Evolutionary conservation across 805 yeast species (phyloP), one percentile per base, ranked within the genome.

Genomic region (Debaryomyces hansenii): DNA sequence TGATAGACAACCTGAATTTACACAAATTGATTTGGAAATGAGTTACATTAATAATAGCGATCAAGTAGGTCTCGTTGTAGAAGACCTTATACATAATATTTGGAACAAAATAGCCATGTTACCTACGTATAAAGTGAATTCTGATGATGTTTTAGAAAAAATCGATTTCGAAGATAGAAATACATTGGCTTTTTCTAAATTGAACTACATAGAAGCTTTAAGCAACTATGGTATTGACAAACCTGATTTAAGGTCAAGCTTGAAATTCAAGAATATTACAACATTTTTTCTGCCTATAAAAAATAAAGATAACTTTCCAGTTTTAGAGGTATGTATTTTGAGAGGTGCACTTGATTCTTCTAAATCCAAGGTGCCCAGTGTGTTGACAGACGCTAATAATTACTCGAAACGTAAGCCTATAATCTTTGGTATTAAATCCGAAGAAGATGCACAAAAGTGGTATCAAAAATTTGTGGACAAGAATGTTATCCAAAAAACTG

Each of bases 1-100:
- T 1, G 99, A 94, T 64, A 79, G 99, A 65, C 99, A 94, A 66
- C 98, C 98, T 0, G 99, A 94, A 63, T 94, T 94, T 63, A 94
- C 99, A 0, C 99, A 94, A 67, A 70, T 94, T n/a, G 99, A 94
- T 73, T 56, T 94, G 67, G 99, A 94, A 64, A 85, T 94, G 92
- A 80, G 91, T 15, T 94, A 85, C 70, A 84, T 91, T 2, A 74
- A 75, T 51, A 80, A 81, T 28, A 68, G 73, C 12, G 88, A 87
- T 53, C 74, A 70, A 47, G 95, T 94, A 5, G 83, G 80, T 62
- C 46, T 60, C 0, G 83, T 82, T 0, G 82, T 92, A 2, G 87
- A 85, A 56, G 67, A 69, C 11, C 60, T 87, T 0, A 77, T 90
- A 0, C 60, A 64, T 5, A 59, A 60, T 1, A 71, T 83, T 1